These are phyloP conservation scores for Infundibulicybe gibba DNA, from an alignment of 768 basidiomycete species.

Conservation along the genomic window DNA sequence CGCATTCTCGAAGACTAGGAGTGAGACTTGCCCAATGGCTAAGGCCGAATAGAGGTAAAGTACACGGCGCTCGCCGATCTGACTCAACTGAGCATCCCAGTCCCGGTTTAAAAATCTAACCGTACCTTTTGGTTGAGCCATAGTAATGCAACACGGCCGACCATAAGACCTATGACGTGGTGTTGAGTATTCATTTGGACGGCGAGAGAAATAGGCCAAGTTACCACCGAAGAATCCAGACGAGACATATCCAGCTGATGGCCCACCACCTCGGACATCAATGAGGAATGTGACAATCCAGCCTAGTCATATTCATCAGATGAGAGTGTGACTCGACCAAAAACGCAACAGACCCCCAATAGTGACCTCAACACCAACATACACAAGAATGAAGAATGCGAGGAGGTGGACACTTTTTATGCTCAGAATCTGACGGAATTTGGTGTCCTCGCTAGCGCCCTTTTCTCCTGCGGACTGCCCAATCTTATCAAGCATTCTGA, in stretches of 20 bases:
- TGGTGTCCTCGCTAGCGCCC: conserved; percentile 30
- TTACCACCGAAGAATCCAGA: conserved; percentile 55
- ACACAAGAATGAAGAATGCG: conserved; percentile 43
- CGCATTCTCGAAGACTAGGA: background rate
- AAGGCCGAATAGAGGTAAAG: conserved; percentile 33
- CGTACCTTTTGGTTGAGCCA: conserved; percentile 31
- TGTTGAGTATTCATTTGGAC: conserved; percentile 5
- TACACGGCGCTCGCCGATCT: conserved; percentile 36
- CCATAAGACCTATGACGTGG: conserved; percentile 28
- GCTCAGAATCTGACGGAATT: conserved; percentile 36
- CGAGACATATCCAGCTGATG: conserved; percentile 52
- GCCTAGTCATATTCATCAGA: too few species aligned
- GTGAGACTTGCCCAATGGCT: conserved; percentile 24
- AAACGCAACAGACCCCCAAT: conserved; percentile 21
- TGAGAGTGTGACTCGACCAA: too few species aligned
- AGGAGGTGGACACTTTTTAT: conserved; percentile 41
- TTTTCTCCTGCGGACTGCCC: conserved; percentile 43
- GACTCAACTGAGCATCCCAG: background rate
- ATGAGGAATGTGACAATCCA: conserved; percentile 47
- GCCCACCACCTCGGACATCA: conserved; percentile 39
- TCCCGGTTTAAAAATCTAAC: conserved; percentile 1
- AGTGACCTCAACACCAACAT: conserved; percentile 50
- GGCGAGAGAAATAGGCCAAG: background rate
- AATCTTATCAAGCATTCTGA: conserved; percentile 52
- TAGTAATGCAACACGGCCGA: conserved; percentile 32